Conservation (phyloP, 1,284 basidiomycete species). For the Chiua sp. region DNA sequence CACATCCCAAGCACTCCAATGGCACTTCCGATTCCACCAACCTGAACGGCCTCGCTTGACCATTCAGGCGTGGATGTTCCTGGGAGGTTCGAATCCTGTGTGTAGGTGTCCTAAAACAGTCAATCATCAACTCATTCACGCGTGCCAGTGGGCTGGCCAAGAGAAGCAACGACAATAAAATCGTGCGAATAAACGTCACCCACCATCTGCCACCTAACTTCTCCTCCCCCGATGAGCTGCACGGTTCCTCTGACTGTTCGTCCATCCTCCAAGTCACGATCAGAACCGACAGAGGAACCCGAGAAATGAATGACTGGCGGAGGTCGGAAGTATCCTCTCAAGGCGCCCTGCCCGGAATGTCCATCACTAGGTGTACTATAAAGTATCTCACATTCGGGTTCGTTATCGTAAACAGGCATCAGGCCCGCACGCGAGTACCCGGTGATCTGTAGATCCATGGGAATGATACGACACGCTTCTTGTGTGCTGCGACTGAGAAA, state of each 20-base stretch:
- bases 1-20: slow-evolving; percentile 62
- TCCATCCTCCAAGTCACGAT: slow-evolving; percentile 35
- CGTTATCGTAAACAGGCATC: slow-evolving; percentile 33
- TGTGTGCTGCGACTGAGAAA: slow-evolving; percentile 38
- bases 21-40: slow-evolving; percentile 57
- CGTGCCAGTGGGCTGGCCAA: not conserved
- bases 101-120: slow-evolving; percentile 30
- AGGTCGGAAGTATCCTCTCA: slow-evolving; percentile 29
- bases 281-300: slow-evolving; percentile 50
- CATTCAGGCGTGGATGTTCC: slow-evolving; percentile 45
- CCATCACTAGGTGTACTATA: not conserved
- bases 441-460: slow-evolving; percentile 51
- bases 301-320: slow-evolving; percentile 57
- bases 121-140: slow-evolving; percentile 5
- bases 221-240: slow-evolving; percentile 54
- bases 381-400: not conserved
- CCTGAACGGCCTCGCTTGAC: slow-evolving; percentile 60
- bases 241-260: slow-evolving; percentile 49
- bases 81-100: slow-evolving; percentile 22
- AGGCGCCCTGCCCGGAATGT: not conserved
- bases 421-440: slow-evolving; percentile 47
- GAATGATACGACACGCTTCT: slow-evolving; percentile 60
- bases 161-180: not conserved
- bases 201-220: slow-evolving; percentile 60
- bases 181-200: slow-evolving; percentile 20